Conservation (phyloP, 2,329 filamentous ascomycete genomes). For the Apiospora malaysiana region DNA sequence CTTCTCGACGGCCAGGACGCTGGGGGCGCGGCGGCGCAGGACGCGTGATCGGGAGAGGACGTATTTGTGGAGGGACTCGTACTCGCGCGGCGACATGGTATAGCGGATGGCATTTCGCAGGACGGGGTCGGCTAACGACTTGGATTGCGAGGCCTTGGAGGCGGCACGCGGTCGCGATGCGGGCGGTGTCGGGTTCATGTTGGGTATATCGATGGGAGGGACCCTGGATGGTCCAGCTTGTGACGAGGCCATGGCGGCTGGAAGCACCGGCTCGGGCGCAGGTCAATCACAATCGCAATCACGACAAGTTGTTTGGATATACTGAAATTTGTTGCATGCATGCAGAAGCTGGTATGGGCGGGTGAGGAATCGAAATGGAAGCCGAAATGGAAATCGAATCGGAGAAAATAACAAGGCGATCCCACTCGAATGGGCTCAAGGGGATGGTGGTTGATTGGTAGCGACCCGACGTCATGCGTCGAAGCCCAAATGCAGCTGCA, state of each 20-base stretch:
- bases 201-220: slow-evolving; percentile 5
- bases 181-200: neutral
- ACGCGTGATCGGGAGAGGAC: slow-evolving; percentile 74
- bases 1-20: slow-evolving; percentile 60
- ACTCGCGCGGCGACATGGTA: slow-evolving; percentile 84
- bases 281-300: neutral
- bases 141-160: slow-evolving; percentile 8
- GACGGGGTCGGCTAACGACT: slow-evolving; percentile 65
- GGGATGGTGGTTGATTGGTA: neutral
- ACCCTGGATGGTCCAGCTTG: slow-evolving; percentile 15
- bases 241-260: slow-evolving; percentile 13
- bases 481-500: slow-evolving; percentile 1
- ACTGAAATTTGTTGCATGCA: neutral
- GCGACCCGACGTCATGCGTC: neutral
- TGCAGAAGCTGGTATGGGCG: neutral
- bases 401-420: too few species aligned
- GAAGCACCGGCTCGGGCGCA: slow-evolving; percentile 2
- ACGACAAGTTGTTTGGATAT: neutral
- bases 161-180: neutral
- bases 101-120: slow-evolving; percentile 87
- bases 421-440: neutral
- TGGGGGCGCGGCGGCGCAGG: slow-evolving; percentile 60
- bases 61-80: slow-evolving; percentile 82
- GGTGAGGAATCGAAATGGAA: too few species aligned
- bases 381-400: neutral